Base-by-base conservation (phyloP, 257 asterid genomes). In the Penstemon barbatus region DNA sequence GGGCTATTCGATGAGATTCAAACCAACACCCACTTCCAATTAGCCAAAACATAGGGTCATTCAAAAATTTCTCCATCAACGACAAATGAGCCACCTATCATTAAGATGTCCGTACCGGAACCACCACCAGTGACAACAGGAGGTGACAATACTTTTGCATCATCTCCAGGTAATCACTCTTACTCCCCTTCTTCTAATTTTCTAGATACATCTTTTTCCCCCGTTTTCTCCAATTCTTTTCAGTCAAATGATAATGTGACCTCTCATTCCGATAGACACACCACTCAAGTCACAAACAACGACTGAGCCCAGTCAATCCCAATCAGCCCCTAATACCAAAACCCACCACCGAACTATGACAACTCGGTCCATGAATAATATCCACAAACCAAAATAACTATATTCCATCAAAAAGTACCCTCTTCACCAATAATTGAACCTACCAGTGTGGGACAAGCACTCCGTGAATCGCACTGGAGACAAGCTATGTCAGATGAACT, bases 401-500 rank as follows among this genome's bases (percentile, higher is more conserved):
- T 19, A 15, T 10, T 10, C 25, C n/a, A 6, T 9, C 11, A 42
- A 6, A 3, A 40, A 8, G 4, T 6, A 15, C 3, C 38, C 36
- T 4, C 37, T 25, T 7, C 38, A 19, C 11, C 25, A 45, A 58
- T 71, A 50, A 1, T 9, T 18, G 53, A 63, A 25, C 63, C 69
- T 4, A 36, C 50, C 3, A 8, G 38, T 15, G 53, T 52, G 0
- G 19, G 33, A 8, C 63, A 61, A 19, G 75, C 75, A 3, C 8
- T 61, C 3, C 33, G 61, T 1, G 44, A 70, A 13, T 61, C 60
- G 1, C 0, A 7, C 1, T 70, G 51, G 75, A 37, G 55, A 4
- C 3, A 37, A 40, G 62, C 75, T 5, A 62, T 71, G 75, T n/a
- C 37, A 3, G 60, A 6, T 54, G 45, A 58, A 9, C 8, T 59